phyloP scores from a whole-genome alignment of 306 rosid species.

The Arachis stenosperma region DNA sequence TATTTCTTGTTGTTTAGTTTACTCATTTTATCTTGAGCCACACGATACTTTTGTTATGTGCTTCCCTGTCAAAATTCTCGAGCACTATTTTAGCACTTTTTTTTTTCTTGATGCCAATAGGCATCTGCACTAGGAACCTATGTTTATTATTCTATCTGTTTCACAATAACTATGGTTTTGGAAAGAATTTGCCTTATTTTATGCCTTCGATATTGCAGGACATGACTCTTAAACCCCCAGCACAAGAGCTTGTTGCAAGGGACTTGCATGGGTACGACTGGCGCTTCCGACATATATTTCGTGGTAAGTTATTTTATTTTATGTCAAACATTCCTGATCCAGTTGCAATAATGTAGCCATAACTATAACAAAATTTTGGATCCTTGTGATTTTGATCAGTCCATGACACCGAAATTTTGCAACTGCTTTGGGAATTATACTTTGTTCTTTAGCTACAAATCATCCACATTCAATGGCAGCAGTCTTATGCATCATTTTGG shows the following conservation, averaged over 20 bases:
- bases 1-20: constrained; percentile 1
- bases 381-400: not conserved
- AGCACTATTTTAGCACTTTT: not conserved
- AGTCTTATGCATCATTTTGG: not conserved
- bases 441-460: not conserved
- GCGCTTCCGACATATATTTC: constrained; percentile 69
- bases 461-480: not conserved
- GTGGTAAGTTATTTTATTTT: constrained; percentile 51
- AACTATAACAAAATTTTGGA: not conserved
- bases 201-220: constrained; percentile 54
- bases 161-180: not conserved
- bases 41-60: not conserved
- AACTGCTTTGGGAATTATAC: not conserved
- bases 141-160: too few species aligned
- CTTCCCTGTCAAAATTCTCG: not conserved
- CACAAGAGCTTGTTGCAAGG: constrained; percentile 57
- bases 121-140: too few species aligned
- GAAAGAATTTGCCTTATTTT: constrained; percentile 9
- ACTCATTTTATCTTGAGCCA: not conserved
- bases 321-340: constrained; percentile 1
- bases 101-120: not conserved
- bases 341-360: not conserved
- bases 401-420: not conserved
- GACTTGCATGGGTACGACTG: constrained; percentile 78
- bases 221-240: constrained; percentile 58